phyloP scores from a whole-genome alignment of 306 rosid species.

The Acacia confusa region DNA sequence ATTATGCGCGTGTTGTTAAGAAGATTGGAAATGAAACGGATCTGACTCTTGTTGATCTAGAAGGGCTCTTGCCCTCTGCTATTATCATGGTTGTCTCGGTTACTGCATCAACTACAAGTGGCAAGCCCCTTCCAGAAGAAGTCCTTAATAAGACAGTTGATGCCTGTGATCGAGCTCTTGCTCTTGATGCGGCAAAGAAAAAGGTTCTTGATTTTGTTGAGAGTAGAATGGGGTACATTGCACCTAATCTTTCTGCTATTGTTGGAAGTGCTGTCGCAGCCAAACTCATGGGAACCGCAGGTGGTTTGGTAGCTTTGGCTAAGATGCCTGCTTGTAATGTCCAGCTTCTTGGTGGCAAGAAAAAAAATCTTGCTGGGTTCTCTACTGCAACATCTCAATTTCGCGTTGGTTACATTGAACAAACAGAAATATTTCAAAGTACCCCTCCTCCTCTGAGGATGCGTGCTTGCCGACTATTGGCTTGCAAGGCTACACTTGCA shows the following conservation, averaged over 20 bases:
- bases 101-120: slow-evolving; percentile 96
- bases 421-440: slow-evolving; percentile 83
- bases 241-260: slow-evolving; percentile 90
- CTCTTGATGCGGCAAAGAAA: slow-evolving; percentile 82
- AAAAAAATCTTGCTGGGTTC: slow-evolving; percentile 91
- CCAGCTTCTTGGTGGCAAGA: slow-evolving; percentile 98
- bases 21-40: slow-evolving; percentile 97
- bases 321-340: slow-evolving; percentile 99
- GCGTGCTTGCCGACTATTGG: slow-evolving; percentile 88
- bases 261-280: slow-evolving; percentile 97
- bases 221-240: slow-evolving; percentile 97
- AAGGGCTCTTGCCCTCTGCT: slow-evolving; percentile 95
- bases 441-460: slow-evolving; percentile 85
- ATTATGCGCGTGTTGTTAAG: slow-evolving; percentile 95
- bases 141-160: slow-evolving; percentile 73
- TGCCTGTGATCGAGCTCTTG: slow-evolving; percentile 96
- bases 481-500: slow-evolving; percentile 89
- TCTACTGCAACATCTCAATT: slow-evolving; percentile 92
- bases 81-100: slow-evolving; percentile 95
- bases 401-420: slow-evolving; percentile 90
- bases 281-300: slow-evolving; percentile 96
- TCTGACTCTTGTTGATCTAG: slow-evolving; percentile 88
- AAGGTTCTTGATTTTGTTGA: slow-evolving; percentile 94
- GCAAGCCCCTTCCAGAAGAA: slow-evolving; percentile 95
- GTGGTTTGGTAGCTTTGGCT: slow-evolving; percentile 74